Evolutionary conservation across 176 grass and related monocot species (phyloP), one percentile per base, ranked within the genome.

Genomic region (Saccharum spontaneum): DNA sequence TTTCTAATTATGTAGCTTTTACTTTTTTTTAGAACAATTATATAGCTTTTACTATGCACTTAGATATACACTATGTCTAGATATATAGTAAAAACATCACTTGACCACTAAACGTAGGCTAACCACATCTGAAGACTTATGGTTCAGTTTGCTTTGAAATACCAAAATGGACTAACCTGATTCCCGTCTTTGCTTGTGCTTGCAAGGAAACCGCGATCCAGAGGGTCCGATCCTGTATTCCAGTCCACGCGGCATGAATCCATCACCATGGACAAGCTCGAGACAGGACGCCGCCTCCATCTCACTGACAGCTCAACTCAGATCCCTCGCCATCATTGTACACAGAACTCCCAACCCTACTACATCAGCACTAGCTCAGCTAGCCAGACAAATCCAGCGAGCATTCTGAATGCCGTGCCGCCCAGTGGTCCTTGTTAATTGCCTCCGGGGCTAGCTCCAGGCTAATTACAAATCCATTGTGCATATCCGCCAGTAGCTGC

Each of bases 261-360:
- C 83, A 40, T 3, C 24, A 74, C 63, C 67, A 88, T 71, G 65
- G 34, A 26, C 82, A 77, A 85, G 24, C 61, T 15, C 3, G 24
- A 41, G 78, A 81, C 88, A 85, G 87, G 38, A 78, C 70, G 82
- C 82, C 70, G 77, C 83, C 63, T 85, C 83, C 88, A 20, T 89
- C 77, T 59, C 73, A 70, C 16, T 77, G 78, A 86, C 88, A 86
- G 78, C 88, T 89, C 83, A 36, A 86, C 88, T 85, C 50, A 76
- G 83, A 86, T 86, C 80, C 73, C 31, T 61, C 13, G 3, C 49
- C 71, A 77, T 85, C 63, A 76, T 38, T 85, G 24, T 33, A 39
- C 71, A 55, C 38, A 34, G 24, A 48, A 41, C 31, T 50, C 39
- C 11, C 28, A 22, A 44, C 65, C 79, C 66, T 28, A 69, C 79